phyloP scores from a whole-genome alignment of 495 filamentous ascomycete genomes.

The Filosporella fistucella region DNA sequence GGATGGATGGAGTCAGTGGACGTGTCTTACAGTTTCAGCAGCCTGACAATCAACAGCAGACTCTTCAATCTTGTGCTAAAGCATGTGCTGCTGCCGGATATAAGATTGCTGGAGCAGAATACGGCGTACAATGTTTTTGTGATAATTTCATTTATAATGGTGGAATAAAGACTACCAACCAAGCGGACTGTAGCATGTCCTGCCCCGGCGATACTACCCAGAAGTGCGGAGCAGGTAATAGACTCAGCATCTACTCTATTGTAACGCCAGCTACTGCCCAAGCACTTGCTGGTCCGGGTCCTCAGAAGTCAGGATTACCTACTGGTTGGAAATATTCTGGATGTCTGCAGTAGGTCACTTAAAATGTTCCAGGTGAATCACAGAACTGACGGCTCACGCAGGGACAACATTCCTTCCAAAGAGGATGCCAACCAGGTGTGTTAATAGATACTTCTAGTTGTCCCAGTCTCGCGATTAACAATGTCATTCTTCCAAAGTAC shows the following conservation, averaged over 20 bases:
- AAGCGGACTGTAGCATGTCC: conserved; percentile 33
- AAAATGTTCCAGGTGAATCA: too few relatives aligned
- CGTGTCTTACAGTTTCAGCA: neutral
- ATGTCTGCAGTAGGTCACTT: conserved; percentile 1
- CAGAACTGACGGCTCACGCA: too few relatives aligned
- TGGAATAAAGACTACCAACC: too few relatives aligned
- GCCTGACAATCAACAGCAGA: conserved; percentile 21
- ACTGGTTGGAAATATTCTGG: conserved; percentile 27
- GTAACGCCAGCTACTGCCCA: conserved; percentile 5
- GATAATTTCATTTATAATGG: conserved; percentile 27
- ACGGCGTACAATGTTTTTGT: conserved; percentile 63
- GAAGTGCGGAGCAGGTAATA: conserved; percentile 9
- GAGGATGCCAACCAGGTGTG: neutral
- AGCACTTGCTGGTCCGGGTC: conserved; percentile 16
- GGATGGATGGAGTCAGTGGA: neutral
- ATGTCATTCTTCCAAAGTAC: too few relatives aligned
- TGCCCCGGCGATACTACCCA: conserved; percentile 32
- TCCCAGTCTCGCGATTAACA: too few relatives aligned
- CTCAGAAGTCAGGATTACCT: conserved; percentile 16
- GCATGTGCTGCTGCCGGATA: conserved; percentile 47
- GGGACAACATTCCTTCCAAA: conserved; percentile 14
- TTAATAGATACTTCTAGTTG: too few relatives aligned
- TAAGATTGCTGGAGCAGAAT: conserved; percentile 58
- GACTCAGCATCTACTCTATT: conserved; percentile 1
- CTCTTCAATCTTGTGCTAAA: conserved; percentile 50